A percentile compares a stretch with the other conserved stretches of the same genome.
phyloP scores from a whole-genome alignment of 306 rosid genomes.

The Quercus ilex region DNA sequence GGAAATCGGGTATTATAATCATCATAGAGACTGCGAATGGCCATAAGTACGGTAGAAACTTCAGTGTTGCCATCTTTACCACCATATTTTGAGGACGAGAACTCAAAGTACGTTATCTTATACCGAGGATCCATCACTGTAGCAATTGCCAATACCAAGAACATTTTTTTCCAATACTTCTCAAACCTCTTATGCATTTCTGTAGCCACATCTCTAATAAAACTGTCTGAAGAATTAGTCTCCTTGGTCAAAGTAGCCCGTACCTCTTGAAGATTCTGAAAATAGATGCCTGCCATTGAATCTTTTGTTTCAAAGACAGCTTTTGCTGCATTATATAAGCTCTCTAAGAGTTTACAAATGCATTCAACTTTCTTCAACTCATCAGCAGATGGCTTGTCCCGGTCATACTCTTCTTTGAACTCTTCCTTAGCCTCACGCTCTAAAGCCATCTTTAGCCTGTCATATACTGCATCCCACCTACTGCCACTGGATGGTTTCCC shows the following conservation, averaged over 20 bases:
- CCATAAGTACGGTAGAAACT: neutral
- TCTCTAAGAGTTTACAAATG: conserved; percentile 5
- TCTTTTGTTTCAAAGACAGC: conserved; percentile 1
- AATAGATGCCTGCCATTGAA: conserved; percentile 9
- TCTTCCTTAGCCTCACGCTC: conserved; percentile 4
- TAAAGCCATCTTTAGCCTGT: neutral
- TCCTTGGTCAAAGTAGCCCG: neutral
- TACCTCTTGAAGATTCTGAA: conserved; percentile 6
- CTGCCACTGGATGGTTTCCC: too few relatives aligned
- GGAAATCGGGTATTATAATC: neutral
- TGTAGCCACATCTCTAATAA: neutral
- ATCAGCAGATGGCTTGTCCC: neutral
- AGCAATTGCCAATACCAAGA: conserved; percentile 17
- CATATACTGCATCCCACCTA: neutral
- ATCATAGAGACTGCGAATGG: conserved; percentile 5
- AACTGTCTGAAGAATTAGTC: neutral
- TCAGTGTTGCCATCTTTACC: neutral
- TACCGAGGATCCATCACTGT: conserved; percentile 19
- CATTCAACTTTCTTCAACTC: conserved; percentile 5
- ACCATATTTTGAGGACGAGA: neutral
- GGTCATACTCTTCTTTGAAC: neutral
- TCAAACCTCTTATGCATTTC: conserved; percentile 8
- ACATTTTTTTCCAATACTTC: conserved; percentile 14
- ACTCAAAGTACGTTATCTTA: conserved; percentile 14
- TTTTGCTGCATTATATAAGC: neutral